phyloP scores from a whole-genome alignment of 2,329 filamentous ascomycete genomes.

The Sporothrix pseudoabietina region DNA sequence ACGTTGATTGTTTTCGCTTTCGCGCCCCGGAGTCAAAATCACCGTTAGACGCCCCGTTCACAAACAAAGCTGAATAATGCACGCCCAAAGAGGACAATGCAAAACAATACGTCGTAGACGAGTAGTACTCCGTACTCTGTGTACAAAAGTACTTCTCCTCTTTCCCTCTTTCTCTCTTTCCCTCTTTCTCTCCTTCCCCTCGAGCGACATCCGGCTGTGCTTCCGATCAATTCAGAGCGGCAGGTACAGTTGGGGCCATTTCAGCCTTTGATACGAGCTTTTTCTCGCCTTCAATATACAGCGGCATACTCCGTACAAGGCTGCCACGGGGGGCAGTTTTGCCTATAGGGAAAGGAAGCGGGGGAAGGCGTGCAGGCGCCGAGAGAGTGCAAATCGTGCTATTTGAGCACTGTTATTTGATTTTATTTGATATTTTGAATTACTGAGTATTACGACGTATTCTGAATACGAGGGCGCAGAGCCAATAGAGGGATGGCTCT shows the following conservation, averaged over 20 bases:
- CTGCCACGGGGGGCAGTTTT: not conserved
- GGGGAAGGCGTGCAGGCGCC: not conserved
- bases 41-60: not conserved
- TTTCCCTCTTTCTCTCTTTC: too few relatives aligned
- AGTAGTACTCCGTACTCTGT: too few relatives aligned
- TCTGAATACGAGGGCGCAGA: conserved; percentile 3
- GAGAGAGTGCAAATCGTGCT: not conserved
- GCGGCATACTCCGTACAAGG: not conserved
- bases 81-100: not conserved
- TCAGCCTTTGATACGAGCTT: not conserved
- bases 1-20: not conserved
- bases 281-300: not conserved
- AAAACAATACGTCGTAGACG: not conserved
- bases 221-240: not conserved
- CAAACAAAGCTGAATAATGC: conserved; percentile 5
- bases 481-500: conserved; percentile 12
- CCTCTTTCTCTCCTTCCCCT: not conserved
- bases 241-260: not conserved
- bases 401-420: not conserved
- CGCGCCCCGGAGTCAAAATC: conserved; percentile 1
- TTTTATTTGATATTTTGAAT: too few relatives aligned
- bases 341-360: not conserved
- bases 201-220: not conserved
- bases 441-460: too few relatives aligned
- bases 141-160: not conserved